Percentiles rank a stretch among this genome's conserved stretches.
These are phyloP conservation scores for Vanrija humicola DNA, from an alignment of 1,284 basidiomycete species.

Conservation along the genomic window DNA sequence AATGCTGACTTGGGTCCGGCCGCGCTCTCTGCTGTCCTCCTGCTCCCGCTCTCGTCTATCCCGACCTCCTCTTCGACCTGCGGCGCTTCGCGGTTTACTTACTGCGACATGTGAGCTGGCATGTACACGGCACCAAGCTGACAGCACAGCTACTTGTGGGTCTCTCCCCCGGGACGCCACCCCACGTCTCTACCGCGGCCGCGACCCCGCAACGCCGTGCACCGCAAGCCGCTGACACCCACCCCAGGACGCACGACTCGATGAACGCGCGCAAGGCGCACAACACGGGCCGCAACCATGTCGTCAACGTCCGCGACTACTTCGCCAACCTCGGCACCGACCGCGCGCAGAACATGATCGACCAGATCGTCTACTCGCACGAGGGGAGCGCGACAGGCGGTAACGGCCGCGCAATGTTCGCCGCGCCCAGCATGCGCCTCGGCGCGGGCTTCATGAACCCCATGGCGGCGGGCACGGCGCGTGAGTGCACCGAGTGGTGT, in stretches of 20 bases:
- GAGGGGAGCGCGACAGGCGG: constrained; percentile 54
- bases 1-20: constrained; percentile 6
- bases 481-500: constrained; percentile 1
- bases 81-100: constrained; percentile 13
- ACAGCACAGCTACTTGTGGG: constrained; percentile 55
- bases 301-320: constrained; percentile 94
- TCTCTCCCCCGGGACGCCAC: constrained; percentile 3
- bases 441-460: constrained; percentile 44
- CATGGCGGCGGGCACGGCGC: constrained; percentile 19
- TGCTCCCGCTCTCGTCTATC: not conserved
- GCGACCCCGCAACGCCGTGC: too few relatives aligned
- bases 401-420: constrained; percentile 51
- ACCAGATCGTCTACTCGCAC: constrained; percentile 89
- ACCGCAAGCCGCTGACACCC: too few relatives aligned
- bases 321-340: constrained; percentile 94
- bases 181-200: too few relatives aligned
- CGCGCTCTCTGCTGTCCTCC: not conserved
- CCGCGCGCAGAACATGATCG: constrained; percentile 92
- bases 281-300: constrained; percentile 93
- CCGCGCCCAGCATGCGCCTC: constrained; percentile 63
- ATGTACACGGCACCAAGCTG: not conserved
- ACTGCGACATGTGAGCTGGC: constrained; percentile 38
- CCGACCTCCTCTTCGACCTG: not conserved
- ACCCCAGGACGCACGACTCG: constrained; percentile 38
- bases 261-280: constrained; percentile 84